phyloP scores from a whole-genome alignment of 2,329 filamentous ascomycete species.

The Ampelomyces quisqualis region DNA sequence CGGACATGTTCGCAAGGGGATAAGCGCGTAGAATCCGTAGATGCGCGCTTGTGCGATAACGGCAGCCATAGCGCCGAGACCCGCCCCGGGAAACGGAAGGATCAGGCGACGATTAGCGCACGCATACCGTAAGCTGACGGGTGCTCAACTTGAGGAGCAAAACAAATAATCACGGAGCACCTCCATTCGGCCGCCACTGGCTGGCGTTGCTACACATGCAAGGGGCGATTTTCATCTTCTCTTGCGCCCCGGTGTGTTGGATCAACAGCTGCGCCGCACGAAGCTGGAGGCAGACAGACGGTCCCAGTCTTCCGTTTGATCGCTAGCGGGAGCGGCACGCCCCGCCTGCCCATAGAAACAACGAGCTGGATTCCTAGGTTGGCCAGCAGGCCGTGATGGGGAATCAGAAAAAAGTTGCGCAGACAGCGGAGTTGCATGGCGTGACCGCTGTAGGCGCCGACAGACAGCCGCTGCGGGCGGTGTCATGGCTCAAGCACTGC shows the following conservation, averaged over 20 bases:
- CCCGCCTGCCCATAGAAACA: conserved; percentile 22
- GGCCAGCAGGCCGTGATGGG: neutral
- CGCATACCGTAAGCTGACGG: conserved; percentile 12
- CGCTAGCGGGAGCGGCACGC: conserved; percentile 32
- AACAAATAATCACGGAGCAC: neutral
- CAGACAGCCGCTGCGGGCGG: conserved; percentile 19
- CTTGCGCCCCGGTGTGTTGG: conserved; percentile 1
- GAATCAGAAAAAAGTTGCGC: too few species aligned
- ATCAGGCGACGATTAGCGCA: conserved; percentile 12
- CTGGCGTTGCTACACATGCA: neutral
- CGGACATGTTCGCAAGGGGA: conserved; percentile 11
- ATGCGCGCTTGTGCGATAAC: too few species aligned
- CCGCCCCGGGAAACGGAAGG: too few species aligned
- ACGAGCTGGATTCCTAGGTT: conserved; percentile 16
- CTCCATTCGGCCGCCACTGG: neutral
- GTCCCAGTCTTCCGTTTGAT: conserved; percentile 25
- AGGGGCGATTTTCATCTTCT: neutral
- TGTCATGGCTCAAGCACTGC: conserved; percentile 15
- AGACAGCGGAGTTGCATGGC: neutral
- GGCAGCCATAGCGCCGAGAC: conserved; percentile 13
- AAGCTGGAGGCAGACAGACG: conserved; percentile 14
- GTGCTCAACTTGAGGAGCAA: conserved; percentile 6
- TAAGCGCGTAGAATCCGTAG: too few species aligned
- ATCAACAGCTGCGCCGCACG: conserved; percentile 10
- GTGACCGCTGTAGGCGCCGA: conserved; percentile 6